phyloP scores from a whole-genome alignment of 139 green algal species.

The Desmodesmus armatus region DNA sequence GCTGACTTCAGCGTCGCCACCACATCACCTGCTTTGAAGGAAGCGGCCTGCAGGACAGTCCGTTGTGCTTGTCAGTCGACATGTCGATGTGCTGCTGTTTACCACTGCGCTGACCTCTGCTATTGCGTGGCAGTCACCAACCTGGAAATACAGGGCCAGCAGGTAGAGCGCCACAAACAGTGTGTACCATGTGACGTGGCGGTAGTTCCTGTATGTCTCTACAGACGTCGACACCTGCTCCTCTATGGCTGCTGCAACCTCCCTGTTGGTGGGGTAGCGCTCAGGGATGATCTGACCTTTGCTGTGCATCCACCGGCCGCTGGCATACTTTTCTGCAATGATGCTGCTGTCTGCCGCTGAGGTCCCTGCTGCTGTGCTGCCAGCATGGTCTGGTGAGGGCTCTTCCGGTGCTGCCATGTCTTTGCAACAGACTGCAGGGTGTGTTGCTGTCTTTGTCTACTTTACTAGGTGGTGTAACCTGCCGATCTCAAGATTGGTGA shows the following conservation, averaged over 20 bases:
- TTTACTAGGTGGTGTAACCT: too few relatives aligned
- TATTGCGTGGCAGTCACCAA: background rate
- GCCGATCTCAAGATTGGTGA: too few relatives aligned
- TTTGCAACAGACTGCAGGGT: background rate
- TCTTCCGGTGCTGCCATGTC: too few relatives aligned
- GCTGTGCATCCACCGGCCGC: slow-evolving; percentile 46
- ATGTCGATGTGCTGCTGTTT: background rate
- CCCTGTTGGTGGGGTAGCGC: slow-evolving; percentile 67
- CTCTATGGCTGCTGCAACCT: slow-evolving; percentile 71
- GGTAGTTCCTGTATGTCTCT: slow-evolving; percentile 72
- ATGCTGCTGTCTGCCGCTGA: slow-evolving; percentile 44
- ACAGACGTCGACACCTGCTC: slow-evolving; percentile 74
- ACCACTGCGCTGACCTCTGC: background rate
- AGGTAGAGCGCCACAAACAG: slow-evolving; percentile 81
- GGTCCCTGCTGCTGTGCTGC: background rate
- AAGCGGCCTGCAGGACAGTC: slow-evolving; percentile 68
- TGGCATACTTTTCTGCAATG: slow-evolving; percentile 52
- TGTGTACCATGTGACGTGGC: slow-evolving; percentile 73
- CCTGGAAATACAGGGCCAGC: slow-evolving; percentile 78
- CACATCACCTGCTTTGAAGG: slow-evolving; percentile 76
- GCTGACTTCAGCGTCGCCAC: slow-evolving; percentile 72
- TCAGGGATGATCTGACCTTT: slow-evolving; percentile 42
- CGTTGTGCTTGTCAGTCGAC: background rate
- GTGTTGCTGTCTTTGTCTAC: too few relatives aligned
- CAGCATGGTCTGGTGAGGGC: too few relatives aligned